Conservation (phyloP, 345 rosid species). For the Anastatica hierochuntica region DNA sequence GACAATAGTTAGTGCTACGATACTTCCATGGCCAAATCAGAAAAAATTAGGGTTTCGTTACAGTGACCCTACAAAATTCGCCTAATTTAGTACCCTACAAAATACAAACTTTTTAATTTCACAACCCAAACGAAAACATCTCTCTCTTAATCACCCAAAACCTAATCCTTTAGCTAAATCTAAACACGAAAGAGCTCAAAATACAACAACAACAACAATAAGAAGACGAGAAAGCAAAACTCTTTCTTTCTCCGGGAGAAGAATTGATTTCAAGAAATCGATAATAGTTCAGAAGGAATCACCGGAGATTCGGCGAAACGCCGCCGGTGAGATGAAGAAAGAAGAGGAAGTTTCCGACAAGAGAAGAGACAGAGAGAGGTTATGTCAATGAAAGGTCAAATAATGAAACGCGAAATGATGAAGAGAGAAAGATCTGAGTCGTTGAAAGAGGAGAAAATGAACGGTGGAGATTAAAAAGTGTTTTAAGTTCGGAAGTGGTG, state of each 20-base stretch:
- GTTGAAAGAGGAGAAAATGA: not conserved
- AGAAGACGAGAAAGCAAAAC: not conserved
- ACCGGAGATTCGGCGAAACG: constrained; percentile 16
- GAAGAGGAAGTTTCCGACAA: constrained; percentile 6
- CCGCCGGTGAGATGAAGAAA: constrained; percentile 3
- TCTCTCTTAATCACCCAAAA: constrained; percentile 8
- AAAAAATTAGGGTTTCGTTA: constrained; percentile 14
- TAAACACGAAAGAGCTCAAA: no score
- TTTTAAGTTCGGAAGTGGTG: not conserved
- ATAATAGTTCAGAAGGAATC: not conserved
- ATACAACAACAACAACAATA: not conserved
- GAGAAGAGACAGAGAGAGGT: not conserved
- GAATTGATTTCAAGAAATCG: no score
- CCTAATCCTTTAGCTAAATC: not conserved
- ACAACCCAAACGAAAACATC: constrained; percentile 2
- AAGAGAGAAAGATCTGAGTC: constrained; percentile 13
- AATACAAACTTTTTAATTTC: not conserved
- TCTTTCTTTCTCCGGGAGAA: not conserved
- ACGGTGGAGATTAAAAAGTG: constrained; percentile 25
- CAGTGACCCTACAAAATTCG: constrained; percentile 12
- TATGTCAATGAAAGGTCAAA: constrained; percentile 13
- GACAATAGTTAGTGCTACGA: constrained; percentile 24
- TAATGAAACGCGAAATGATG: constrained; percentile 7
- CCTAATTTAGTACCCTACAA: constrained; percentile 10
- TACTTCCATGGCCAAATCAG: constrained; percentile 31